A percentile compares a stretch with the other conserved stretches of the same genome.
phyloP scores from a whole-genome alignment of 495 filamentous ascomycete species.

The Neurospora tetrasperma region DNA sequence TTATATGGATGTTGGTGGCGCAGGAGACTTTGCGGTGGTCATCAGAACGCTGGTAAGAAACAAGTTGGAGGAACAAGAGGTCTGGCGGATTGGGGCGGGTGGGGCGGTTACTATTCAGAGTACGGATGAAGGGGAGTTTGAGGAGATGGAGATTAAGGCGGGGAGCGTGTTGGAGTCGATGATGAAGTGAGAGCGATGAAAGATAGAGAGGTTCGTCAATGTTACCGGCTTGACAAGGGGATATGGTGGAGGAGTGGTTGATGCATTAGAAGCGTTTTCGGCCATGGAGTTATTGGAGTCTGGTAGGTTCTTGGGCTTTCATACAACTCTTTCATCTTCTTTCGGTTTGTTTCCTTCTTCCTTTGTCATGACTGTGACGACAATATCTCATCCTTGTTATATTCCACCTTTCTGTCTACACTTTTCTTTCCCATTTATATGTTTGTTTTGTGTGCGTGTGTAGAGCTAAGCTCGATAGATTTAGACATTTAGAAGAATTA shows the following conservation, averaged over 20 bases:
- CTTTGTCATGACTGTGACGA: background rate
- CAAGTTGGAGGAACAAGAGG: background rate
- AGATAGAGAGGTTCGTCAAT: background rate
- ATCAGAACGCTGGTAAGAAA: background rate
- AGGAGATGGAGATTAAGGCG: background rate
- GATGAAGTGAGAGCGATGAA: background rate
- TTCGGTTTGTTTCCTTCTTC: background rate
- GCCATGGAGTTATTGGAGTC: background rate
- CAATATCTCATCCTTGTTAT: background rate
- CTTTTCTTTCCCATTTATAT: background rate
- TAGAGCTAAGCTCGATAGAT: background rate
- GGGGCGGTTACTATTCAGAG: background rate
- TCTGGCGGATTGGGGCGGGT: background rate
- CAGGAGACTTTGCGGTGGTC: background rate
- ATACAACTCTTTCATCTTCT: background rate
- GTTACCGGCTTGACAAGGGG: background rate
- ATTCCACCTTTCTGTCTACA: background rate
- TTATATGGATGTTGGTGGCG: background rate
- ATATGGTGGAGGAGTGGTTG: background rate
- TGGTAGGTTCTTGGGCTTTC: background rate
- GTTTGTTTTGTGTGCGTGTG: background rate
- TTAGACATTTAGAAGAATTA: background rate
- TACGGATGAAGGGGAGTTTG: background rate
- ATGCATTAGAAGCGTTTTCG: background rate
- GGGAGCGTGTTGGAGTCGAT: background rate